These are phyloP conservation scores for Cladosporium sp. DNA, from an alignment of 2,329 filamentous ascomycete genomes.

Conservation along the genomic window DNA sequence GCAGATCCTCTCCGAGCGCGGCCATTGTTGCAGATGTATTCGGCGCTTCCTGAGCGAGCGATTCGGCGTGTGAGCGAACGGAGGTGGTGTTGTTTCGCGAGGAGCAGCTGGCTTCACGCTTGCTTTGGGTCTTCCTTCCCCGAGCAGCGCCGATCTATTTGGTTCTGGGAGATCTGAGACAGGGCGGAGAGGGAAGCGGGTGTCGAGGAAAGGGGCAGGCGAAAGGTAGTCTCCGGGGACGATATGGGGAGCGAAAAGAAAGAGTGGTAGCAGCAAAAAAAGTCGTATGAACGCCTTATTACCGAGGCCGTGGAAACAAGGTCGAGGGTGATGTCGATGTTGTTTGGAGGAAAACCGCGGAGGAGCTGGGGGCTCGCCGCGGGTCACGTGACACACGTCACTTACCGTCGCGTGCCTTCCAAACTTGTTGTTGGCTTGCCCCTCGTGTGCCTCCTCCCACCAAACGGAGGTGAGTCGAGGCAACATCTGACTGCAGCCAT, in stretches of 20 bases:
- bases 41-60: background rate
- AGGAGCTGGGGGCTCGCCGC: no score
- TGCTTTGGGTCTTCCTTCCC: constrained; percentile 2
- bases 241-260: background rate
- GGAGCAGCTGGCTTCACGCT: constrained; percentile 5
- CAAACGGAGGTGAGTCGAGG: no score
- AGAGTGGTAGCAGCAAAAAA: background rate
- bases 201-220: background rate
- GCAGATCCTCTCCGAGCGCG: constrained; percentile 89
- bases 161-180: constrained; percentile 9
- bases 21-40: constrained; percentile 58
- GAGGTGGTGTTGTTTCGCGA: background rate
- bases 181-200: background rate
- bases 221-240: background rate
- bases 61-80: background rate
- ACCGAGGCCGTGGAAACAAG: background rate
- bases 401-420: no score
- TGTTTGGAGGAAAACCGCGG: background rate
- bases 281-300: background rate
- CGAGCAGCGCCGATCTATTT: constrained; percentile 9
- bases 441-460: no score
- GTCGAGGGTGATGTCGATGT: background rate
- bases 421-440: no score
- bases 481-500: no score
- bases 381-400: no score